These are phyloP conservation scores for Daldinia loculata DNA, from an alignment of 495 filamentous ascomycete genomes.

Conservation along the genomic window DNA sequence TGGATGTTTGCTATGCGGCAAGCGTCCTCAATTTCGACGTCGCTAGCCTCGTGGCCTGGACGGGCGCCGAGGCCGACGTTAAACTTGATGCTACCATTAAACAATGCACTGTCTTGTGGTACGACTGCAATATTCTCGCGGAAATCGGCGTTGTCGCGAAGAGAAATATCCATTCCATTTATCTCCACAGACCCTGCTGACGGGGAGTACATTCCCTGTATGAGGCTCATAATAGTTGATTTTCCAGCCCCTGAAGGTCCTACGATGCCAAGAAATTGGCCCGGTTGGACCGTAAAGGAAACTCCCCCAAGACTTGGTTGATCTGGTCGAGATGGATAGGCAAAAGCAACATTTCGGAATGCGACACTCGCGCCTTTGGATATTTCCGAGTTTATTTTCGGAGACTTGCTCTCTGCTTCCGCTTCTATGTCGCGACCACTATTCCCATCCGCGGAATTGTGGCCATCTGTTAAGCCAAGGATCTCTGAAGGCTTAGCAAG, in stretches of 20 bases:
- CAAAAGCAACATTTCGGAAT: slow-evolving; percentile 66
- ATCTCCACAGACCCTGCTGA: slow-evolving; percentile 58
- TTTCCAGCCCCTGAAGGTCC: slow-evolving; percentile 70
- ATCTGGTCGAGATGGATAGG: slow-evolving; percentile 62
- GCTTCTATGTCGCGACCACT: slow-evolving; percentile 52
- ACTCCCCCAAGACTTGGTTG: slow-evolving; percentile 60
- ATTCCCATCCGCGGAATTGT: slow-evolving; percentile 4
- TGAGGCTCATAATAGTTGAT: slow-evolving; percentile 55
- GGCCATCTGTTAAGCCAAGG: neutral
- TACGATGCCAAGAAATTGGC: slow-evolving; percentile 65
- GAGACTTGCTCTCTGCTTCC: neutral
- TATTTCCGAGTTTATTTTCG: slow-evolving; percentile 28
- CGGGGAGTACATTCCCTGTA: slow-evolving; percentile 61
- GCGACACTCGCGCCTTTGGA: slow-evolving; percentile 50
- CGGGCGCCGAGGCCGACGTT: slow-evolving; percentile 60
- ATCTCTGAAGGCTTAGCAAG: slow-evolving; percentile 9
- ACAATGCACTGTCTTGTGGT: slow-evolving; percentile 61
- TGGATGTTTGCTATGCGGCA: slow-evolving; percentile 45
- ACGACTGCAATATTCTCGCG: slow-evolving; percentile 59
- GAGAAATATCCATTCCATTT: slow-evolving; percentile 60
- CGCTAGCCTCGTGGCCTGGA: slow-evolving; percentile 47
- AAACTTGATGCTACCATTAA: slow-evolving; percentile 59
- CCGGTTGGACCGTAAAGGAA: slow-evolving; percentile 65
- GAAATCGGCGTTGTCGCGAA: slow-evolving; percentile 55
- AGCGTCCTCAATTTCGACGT: slow-evolving; percentile 60